phyloP scores from a whole-genome alignment of 2,329 filamentous ascomycete species.

The Aureobasidium sp. region DNA sequence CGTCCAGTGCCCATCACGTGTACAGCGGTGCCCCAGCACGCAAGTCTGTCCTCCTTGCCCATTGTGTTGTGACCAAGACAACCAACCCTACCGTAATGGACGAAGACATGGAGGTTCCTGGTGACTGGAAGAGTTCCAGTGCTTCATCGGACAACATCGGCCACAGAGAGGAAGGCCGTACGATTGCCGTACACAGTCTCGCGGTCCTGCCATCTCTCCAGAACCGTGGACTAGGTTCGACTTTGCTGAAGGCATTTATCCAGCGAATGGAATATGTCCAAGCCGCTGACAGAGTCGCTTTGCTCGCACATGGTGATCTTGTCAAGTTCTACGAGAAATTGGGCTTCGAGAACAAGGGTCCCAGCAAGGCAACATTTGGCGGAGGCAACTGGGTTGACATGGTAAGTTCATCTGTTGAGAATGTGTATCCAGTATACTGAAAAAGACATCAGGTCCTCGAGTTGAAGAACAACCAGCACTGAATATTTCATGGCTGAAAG shows the following conservation, averaged over 20 bases:
- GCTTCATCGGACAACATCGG: conserved; percentile 36
- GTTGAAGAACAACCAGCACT: conserved; percentile 1
- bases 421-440: background rate
- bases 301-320: conserved; percentile 70
- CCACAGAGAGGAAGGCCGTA: conserved; percentile 66
- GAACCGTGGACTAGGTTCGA: conserved; percentile 63
- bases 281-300: conserved; percentile 63
- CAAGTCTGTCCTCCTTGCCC: conserved; percentile 63
- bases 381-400: conserved; percentile 79
- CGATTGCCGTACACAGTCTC: conserved; percentile 75
- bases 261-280: conserved; percentile 66
- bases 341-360: conserved; percentile 63
- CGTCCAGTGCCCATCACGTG: conserved; percentile 49
- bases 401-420: conserved; percentile 42
- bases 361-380: conserved; percentile 63
- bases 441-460: background rate
- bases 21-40: conserved; percentile 53
- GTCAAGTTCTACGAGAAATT: conserved; percentile 70
- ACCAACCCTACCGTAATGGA: conserved; percentile 60
- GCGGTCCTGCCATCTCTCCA: conserved; percentile 72
- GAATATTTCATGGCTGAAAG: background rate
- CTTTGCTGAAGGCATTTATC: conserved; percentile 68
- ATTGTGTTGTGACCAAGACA: conserved; percentile 70
- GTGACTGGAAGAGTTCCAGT: conserved; percentile 51
- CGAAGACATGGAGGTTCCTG: conserved; percentile 66